A percentile compares a stretch with the other conserved stretches of the same genome.
Conservation (phyloP, 2,329 filamentous ascomycete species). For the Penicillium sp. region DNA sequence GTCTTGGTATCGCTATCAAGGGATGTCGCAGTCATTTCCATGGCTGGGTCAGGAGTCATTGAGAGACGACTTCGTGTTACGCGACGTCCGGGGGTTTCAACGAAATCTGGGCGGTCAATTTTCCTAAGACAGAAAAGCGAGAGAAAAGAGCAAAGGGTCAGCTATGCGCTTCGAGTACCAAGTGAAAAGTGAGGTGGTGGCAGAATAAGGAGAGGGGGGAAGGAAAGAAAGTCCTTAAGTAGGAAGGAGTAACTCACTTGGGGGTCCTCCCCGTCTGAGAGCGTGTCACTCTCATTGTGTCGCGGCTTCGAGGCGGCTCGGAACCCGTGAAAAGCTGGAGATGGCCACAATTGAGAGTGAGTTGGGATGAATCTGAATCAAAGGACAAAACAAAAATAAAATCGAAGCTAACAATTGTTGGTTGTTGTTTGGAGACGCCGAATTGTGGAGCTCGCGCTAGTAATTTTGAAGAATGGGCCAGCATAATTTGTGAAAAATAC, state of each 20-base stretch:
- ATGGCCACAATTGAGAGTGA: background rate
- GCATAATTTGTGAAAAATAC: background rate
- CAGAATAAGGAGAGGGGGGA: conserved; percentile 14
- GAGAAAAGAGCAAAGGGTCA: background rate
- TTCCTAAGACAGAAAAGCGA: conserved; percentile 39
- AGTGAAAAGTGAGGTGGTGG: background rate
- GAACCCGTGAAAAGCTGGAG: conserved; percentile 7
- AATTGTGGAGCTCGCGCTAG: background rate
- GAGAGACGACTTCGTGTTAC: conserved; percentile 41
- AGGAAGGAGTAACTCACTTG: conserved; percentile 36
- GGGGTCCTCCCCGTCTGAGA: conserved; percentile 51
- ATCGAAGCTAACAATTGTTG: background rate
- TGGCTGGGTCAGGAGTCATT: conserved; percentile 27
- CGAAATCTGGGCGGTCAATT: conserved; percentile 48
- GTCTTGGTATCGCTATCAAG: conserved; percentile 22
- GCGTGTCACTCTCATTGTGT: conserved; percentile 44
- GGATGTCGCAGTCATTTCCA: conserved; percentile 26
- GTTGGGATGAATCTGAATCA: background rate
- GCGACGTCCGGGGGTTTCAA: conserved; percentile 49
- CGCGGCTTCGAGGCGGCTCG: background rate
- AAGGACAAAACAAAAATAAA: background rate
- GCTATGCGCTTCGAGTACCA: background rate
- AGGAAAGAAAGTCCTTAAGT: conserved; percentile 10
- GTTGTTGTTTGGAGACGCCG: background rate
- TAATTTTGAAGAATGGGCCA: background rate